phyloP scores from a whole-genome alignment of 2,329 filamentous ascomycete genomes.

The Lachnellula arida region DNA sequence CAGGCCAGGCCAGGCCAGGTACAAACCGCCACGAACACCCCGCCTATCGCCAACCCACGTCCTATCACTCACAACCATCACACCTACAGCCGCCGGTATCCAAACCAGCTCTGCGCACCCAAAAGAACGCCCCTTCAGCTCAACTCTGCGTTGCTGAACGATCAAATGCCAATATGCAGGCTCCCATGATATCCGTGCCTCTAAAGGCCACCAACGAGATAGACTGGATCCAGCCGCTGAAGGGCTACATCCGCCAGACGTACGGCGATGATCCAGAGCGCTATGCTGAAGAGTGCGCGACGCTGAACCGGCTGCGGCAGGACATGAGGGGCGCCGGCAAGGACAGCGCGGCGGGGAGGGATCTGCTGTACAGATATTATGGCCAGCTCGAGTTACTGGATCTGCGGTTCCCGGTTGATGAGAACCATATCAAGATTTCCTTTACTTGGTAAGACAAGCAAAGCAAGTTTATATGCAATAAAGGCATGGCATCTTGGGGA shows the following conservation, averaged over 20 bases:
- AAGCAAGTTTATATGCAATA: background rate
- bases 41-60: background rate
- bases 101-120: background rate
- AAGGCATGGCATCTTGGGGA: background rate
- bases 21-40: background rate
- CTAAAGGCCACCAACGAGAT: constrained; percentile 95
- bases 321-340: constrained; percentile 97
- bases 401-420: constrained; percentile 91
- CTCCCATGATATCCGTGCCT: constrained; percentile 92
- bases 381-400: constrained; percentile 94
- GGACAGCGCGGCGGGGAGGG: constrained; percentile 88
- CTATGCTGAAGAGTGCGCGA: constrained; percentile 92
- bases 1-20: too few relatives aligned
- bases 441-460: constrained; percentile 77
- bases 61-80: too few relatives aligned
- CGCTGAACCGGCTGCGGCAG: constrained; percentile 89
- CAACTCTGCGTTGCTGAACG: constrained; percentile 28
- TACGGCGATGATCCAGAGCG: constrained; percentile 96
- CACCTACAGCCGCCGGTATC: background rate
- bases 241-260: constrained; percentile 85
- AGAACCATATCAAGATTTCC: constrained; percentile 98
- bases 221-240: constrained; percentile 91
- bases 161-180: constrained; percentile 53
- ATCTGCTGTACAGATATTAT: constrained; percentile 95
- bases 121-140: constrained; percentile 32